Conservation (phyloP, 177 flowering plant genomes). For the Vitis hybrid region DNA sequence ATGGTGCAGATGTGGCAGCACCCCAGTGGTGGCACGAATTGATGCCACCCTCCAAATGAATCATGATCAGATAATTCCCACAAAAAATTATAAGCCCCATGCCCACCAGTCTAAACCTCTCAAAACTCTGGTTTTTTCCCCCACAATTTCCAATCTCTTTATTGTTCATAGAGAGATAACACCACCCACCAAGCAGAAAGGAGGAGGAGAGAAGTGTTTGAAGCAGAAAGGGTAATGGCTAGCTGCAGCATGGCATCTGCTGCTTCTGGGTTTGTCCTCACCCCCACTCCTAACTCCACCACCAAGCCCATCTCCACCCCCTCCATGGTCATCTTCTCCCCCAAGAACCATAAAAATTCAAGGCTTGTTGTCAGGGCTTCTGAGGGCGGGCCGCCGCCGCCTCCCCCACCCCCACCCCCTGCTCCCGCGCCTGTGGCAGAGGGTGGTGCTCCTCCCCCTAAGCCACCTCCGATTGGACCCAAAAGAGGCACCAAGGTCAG, state of each 20-base stretch:
- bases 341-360: conserved; percentile 16
- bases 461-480: conserved; percentile 95
- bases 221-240: conserved; percentile 38
- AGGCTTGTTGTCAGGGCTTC: conserved; percentile 71
- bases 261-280: conserved; percentile 57
- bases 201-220: too few species aligned
- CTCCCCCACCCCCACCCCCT: conserved; percentile 22
- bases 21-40: conserved; percentile 47
- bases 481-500: conserved; percentile 88
- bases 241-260: conserved; percentile 81
- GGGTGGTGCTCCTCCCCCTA: conserved; percentile 39
- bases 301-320: conserved; percentile 26
- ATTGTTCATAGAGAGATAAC: conserved; percentile 5
- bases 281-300: conserved; percentile 34
- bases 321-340: conserved; percentile 24
- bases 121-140: conserved; percentile 2
- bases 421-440: conserved; percentile 33
- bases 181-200: neutral
- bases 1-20: conserved; percentile 58
- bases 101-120: conserved; percentile 20
- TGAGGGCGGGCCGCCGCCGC: conserved; percentile 38
- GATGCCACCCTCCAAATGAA: neutral
- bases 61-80: conserved; percentile 20
- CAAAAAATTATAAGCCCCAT: neutral
- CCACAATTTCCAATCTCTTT: neutral